Conservation (phyloP, 2,329 filamentous ascomycete species). For the Neofusicoccum parvum region DNA sequence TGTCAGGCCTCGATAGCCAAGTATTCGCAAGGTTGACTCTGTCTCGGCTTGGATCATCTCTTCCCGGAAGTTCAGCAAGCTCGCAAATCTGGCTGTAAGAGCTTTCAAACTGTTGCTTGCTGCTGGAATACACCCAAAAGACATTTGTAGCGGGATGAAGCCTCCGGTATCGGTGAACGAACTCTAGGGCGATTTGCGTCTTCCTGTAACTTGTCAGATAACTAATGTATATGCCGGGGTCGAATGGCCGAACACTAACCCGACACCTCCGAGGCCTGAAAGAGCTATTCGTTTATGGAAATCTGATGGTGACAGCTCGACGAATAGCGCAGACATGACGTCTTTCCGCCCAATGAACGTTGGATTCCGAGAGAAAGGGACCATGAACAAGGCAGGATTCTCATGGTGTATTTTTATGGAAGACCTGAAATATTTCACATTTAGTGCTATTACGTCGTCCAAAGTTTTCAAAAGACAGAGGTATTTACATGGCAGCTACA, state of each 20-base stretch:
- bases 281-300: conserved; percentile 24
- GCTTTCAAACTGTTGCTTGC: background rate
- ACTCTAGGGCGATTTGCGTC: background rate
- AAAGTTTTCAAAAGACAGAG: background rate
- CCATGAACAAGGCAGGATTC: background rate
- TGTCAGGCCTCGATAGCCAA: background rate
- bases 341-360: background rate
- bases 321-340: background rate
- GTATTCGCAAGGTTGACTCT: background rate
- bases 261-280: conserved; percentile 28
- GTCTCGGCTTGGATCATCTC: background rate
- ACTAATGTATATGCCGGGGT: background rate
- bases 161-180: background rate
- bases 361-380: background rate
- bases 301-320: background rate
- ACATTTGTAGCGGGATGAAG: background rate
- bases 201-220: background rate
- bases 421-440: background rate
- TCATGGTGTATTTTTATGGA: background rate
- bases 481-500: background rate
- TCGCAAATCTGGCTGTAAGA: background rate
- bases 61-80: background rate
- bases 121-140: background rate
- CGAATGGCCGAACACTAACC: conserved; percentile 16
- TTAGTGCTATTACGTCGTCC: background rate